Base-by-base conservation (phyloP, 805 yeast species). In the Sugiyamaella lignohabitans region DNA sequence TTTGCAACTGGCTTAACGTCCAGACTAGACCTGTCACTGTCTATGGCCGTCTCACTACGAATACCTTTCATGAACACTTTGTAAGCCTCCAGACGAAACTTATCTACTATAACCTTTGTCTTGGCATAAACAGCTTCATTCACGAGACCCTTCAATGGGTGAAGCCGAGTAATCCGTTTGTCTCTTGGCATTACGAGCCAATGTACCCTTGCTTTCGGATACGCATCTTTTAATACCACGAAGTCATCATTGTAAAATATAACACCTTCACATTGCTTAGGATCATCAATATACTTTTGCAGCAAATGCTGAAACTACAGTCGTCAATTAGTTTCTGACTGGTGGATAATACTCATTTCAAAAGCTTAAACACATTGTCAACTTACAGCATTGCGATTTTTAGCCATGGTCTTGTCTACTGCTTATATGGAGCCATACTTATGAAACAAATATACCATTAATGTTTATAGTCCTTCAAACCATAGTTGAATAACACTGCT, bases 201-300 rank as follows among this genome's bases (percentile, higher is more conserved):
- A 61, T 85, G 95, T 32, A 75, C 64, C 3, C 64, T 49, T 0
- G 88, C 67, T 60, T 85, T 85, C 3, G 89, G 86, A 57, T 67
- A 85, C 24, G 58, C 59, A 59, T 85, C 95, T 36, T 64, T 62
- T 10, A 85, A 68, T 2, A 84, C 75, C 2, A 78, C 73, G 11
- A 72, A 80, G 32, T 74, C 63, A 0, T 71, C 73, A 49, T 84
- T 84, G 45, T 64, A 59, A 50, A 61, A 75, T 0, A 80, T 43
- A 1, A 80, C 75, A 2, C 56, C 51, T 2, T 63, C 67, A 1
- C 59, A 51, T 43, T 52, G 49, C 6, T 67, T 70, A 0, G 87
- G 85, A 19, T 64, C 43, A 16, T 60, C 63, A 8, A 83, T 67
- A 60, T 78, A 82, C 30, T 57, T 56, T 42, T 68, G 68, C 19